Conservation (phyloP, 148 eudicot genomes). For the Persicaria maculosa region DNA sequence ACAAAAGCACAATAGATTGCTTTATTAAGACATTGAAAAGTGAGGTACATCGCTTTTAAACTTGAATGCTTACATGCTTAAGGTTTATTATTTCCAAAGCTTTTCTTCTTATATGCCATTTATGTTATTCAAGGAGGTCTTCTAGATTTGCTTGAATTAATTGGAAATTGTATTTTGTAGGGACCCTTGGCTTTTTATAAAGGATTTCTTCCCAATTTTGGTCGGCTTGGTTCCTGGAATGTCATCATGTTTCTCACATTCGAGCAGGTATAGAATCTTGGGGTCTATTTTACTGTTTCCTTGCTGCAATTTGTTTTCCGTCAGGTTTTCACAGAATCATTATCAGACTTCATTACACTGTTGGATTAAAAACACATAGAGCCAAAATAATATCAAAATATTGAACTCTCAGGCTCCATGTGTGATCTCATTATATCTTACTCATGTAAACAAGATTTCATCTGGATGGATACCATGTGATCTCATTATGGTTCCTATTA, state of each 20-base stretch:
- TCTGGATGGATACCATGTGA: no score
- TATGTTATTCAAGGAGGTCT: neutral
- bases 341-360: neutral
- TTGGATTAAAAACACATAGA: neutral
- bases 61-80: neutral
- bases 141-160: neutral
- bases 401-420: neutral
- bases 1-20: constrained; percentile 65
- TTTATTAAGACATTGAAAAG: constrained; percentile 63
- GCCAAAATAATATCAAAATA: neutral
- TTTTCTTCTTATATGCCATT: neutral
- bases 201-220: constrained; percentile 78
- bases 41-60: constrained; percentile 38
- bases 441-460: neutral
- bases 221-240: constrained; percentile 80
- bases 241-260: constrained; percentile 80
- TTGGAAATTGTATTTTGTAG: constrained; percentile 29
- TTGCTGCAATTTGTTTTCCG: neutral
- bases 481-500: neutral
- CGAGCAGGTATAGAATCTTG: constrained; percentile 57
- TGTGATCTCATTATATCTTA: neutral
- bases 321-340: neutral
- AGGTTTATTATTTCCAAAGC: neutral
- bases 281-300: neutral
- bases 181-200: constrained; percentile 84